phyloP scores from a whole-genome alignment of 768 basidiomycete genomes.

The Russula vinacea region DNA sequence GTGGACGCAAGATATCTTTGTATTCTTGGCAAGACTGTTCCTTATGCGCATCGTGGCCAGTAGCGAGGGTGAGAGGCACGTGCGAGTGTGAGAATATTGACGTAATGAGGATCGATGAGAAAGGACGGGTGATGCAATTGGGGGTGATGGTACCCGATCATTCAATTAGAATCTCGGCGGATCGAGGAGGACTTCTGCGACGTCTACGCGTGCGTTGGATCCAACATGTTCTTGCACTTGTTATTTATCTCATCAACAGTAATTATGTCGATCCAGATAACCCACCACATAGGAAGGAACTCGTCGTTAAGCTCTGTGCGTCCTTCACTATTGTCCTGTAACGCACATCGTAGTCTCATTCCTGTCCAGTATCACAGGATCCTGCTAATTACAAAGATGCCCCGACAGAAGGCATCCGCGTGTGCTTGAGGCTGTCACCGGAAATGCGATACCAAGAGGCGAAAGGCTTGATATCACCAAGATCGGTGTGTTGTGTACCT shows the following conservation, averaged over 20 bases:
- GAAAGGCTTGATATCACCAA: conserved; percentile 68
- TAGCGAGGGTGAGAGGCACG: too few relatives aligned
- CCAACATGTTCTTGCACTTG: neutral
- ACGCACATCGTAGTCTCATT: neutral
- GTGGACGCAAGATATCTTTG: neutral
- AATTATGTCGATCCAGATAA: conserved; percentile 73
- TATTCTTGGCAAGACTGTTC: too few relatives aligned
- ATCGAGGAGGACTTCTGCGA: conserved; percentile 96
- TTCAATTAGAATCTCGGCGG: conserved; percentile 82
- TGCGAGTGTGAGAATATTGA: too few relatives aligned
- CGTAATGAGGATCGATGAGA: too few relatives aligned
- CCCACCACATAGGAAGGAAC: conserved; percentile 58
- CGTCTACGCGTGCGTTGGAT: conserved; percentile 63
- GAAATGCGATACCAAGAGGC: conserved; percentile 64
- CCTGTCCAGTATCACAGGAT: conserved; percentile 78
- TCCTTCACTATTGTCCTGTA: conserved; percentile 15
- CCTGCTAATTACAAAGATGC: conserved; percentile 85
- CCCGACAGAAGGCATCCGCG: conserved; percentile 88
- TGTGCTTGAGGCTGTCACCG: conserved; percentile 74
- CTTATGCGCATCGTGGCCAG: too few relatives aligned
- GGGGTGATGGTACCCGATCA: conserved; percentile 52
- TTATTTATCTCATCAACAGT: conserved; percentile 36
- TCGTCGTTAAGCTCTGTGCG: conserved; percentile 88
- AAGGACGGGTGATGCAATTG: too few relatives aligned
- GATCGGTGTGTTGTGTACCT: conserved; percentile 55